These are phyloP conservation scores for Phytophthora pini DNA, from an alignment of 352 stramenopile genomes.

Conservation along the genomic window DNA sequence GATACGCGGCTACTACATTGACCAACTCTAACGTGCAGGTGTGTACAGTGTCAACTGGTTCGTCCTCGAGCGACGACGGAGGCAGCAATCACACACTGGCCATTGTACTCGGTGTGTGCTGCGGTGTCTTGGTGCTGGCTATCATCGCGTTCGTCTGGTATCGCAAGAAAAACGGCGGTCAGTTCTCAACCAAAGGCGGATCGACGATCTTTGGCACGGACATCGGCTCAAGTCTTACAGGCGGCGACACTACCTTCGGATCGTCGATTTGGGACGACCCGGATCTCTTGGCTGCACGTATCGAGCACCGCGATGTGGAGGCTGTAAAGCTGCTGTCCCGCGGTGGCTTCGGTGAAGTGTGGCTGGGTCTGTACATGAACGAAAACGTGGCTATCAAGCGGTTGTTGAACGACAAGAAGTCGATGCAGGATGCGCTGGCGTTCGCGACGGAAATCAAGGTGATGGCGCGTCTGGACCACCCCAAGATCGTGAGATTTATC, in stretches of 20 bases:
- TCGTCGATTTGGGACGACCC: conserved; percentile 78
- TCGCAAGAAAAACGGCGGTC: conserved; percentile 41
- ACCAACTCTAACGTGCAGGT: conserved; percentile 35
- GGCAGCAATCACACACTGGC: conserved; percentile 40
- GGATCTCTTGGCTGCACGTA: conserved; percentile 62
- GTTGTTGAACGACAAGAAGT: conserved; percentile 62
- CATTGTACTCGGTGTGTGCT: conserved; percentile 55
- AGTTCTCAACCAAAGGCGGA: conserved; percentile 39
- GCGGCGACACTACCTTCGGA: conserved; percentile 41
- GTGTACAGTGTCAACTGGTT: conserved; percentile 30
- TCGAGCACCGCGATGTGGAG: conserved; percentile 62
- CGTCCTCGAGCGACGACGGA: conserved; percentile 16
- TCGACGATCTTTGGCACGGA: conserved; percentile 38
- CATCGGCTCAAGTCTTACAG: conserved; percentile 45
- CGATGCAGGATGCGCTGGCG: conserved; percentile 55
- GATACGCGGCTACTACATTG: conserved; percentile 27
- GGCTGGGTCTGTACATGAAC: conserved; percentile 68
- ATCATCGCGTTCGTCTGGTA: conserved; percentile 53
- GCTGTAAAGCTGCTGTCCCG: conserved; percentile 65
- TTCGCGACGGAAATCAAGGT: conserved; percentile 70
- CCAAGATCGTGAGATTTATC: conserved; percentile 73
- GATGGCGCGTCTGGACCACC: conserved; percentile 66
- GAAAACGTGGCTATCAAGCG: conserved; percentile 76
- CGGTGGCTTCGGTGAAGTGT: conserved; percentile 75
- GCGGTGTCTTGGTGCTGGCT: conserved; percentile 47